Base-by-base conservation (phyloP, 2,329 filamentous ascomycete genomes). In the Dothistroma pini region DNA sequence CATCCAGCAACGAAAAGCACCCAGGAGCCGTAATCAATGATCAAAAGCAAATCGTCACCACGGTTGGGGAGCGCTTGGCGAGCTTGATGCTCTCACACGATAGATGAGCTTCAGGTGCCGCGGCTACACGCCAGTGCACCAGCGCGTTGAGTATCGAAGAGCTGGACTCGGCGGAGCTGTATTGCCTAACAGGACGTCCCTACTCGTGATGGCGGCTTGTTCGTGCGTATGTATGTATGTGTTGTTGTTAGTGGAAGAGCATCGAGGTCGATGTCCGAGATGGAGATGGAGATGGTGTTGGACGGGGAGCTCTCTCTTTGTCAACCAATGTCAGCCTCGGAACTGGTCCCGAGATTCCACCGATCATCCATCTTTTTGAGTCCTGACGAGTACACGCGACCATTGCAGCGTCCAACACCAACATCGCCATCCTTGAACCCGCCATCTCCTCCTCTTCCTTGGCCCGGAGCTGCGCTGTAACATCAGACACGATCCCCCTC, bases 1-100 rank as follows among this genome's bases (percentile, higher is more conserved):
- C 16, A 19, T 3, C 9, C 25, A n/a, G 22, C 44, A 29, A 34
- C 41, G 35, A 57, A 35, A 50, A 52, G 50, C 6, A 48, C 49
- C 38, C 38, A 34, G 31, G 1, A 25, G 50, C 5, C 12, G 35
- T 55, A 55, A 55, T 59, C 57, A 21, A 29, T 16, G n/a, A 41
- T 21, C 57, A 59, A 59, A 59, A 59, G 57, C 57, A 59, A 59
- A 5, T 48, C 8, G 48, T 32, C 29, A 32, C 52, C n/a, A 54
- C 11, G 38, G 3, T 38, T 44, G 41, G 41, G 5, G n/a, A 44
- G 41, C 1, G 41, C 41, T 44, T 44, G 41, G 41, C 41, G 14
- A 44, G 32, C 52, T 35, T 38, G 31, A 54, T n/a, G n/a, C n/a
- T n/a, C n/a, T n/a, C n/a, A n/a, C n/a, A n/a, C n/a, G n/a, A n/a